phyloP scores from a whole-genome alignment of 345 rosid genomes.

The Arabidopsis thaliana region DNA sequence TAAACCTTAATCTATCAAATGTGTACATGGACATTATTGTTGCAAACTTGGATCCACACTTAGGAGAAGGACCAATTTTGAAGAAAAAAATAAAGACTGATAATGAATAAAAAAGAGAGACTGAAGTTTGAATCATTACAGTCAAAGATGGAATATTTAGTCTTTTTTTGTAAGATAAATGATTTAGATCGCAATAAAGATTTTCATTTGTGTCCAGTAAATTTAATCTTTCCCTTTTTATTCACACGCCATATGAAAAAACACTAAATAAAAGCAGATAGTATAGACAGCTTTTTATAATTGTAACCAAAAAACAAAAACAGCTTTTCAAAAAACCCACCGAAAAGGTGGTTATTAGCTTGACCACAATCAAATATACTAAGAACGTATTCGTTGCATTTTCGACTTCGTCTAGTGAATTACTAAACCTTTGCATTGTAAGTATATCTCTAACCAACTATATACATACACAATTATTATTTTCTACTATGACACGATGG shows the following conservation, averaged over 20 bases:
- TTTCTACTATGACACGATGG: not conserved
- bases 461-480: not conserved
- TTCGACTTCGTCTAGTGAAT: constrained; percentile 1
- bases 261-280: constrained; percentile 22
- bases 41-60: not conserved
- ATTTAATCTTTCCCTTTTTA: constrained; percentile 17
- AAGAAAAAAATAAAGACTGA: constrained; percentile 7
- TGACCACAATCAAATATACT: constrained; percentile 14
- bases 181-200: constrained; percentile 24
- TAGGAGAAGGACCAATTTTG: constrained; percentile 22
- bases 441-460: not conserved
- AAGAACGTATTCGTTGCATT: constrained; percentile 6
- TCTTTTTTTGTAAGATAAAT: constrained; percentile 21
- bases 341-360: constrained; percentile 16
- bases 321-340: not conserved
- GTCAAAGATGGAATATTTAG: constrained; percentile 35
- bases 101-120: constrained; percentile 27
- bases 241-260: constrained; percentile 35
- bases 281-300: constrained; percentile 26
- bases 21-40: not conserved
- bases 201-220: constrained; percentile 21
- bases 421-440: constrained; percentile 1
- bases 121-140: constrained; percentile 38
- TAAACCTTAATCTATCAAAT: not conserved
- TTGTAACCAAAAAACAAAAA: not conserved